Base-by-base conservation (phyloP, 106 monocot species). In the Phalaenopsis aphrodite region DNA sequence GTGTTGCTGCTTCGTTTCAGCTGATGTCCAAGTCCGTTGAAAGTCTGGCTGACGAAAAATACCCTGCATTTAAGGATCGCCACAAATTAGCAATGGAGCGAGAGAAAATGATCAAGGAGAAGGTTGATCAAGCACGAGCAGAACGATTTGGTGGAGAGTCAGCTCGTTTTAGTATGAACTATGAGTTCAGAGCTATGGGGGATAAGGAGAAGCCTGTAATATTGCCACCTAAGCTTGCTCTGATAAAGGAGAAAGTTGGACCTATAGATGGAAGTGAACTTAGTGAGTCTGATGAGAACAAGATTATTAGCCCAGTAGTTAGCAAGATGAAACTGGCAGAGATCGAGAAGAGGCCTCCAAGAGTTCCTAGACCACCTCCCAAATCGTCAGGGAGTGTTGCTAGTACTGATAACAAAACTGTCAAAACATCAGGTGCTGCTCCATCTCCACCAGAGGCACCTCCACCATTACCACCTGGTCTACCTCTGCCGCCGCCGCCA, bases 1-100 rank as follows among this genome's bases (percentile, higher is more conserved):
- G 41, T 38, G 94, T 98, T 24, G 66, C 92, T 10, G 58, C 84
- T 16, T 98, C 94, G 36, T 98, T 98, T 84, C 86, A 92, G 14
- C 72, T 98, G 42, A 94, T 98, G 90, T 92, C 97, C 5, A 98
- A 91, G 80, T 83, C 97, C 1, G 89, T 98, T 21, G 94, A 92
- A 86, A 88, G 88, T 69, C 89, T 92, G 37, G 94, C 90, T 23
- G 89, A 92, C 5, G 94, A 92, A 5, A 98, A 94, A 83, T 98
- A 94, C 75, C 97, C 97, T 17, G 90, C 90, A 49, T 98, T 91
- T 76, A 98, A 92, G 79, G 94, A 98, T 76, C 78, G 97, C 71
- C 97, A 98, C 72, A 98, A 94, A 78, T 84, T 98, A 49, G 97
- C 97, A 1, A 16, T 92, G 38, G 97, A 98, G 68, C 78, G 94